Conservation (phyloP, 768 basidiomycete species). For the Chalciporus chontae region DNA sequence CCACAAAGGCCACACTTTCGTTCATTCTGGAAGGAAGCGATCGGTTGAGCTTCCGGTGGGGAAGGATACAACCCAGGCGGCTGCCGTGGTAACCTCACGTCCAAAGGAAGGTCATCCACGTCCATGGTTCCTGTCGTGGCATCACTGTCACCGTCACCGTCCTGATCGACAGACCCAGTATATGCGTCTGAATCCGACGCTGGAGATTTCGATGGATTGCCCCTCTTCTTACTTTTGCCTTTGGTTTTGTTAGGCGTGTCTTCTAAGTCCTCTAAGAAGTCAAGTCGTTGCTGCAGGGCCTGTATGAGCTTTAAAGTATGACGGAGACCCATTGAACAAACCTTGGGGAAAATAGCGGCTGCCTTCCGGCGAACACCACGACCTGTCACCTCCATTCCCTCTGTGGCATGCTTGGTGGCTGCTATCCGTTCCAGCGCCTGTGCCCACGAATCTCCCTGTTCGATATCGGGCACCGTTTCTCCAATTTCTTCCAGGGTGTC, state of each 20-base stretch:
- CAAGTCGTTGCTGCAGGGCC: slow-evolving; percentile 27
- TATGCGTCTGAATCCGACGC: slow-evolving; percentile 44
- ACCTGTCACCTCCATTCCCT: slow-evolving; percentile 56
- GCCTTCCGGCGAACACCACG: slow-evolving; percentile 75
- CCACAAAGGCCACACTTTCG: slow-evolving; percentile 62
- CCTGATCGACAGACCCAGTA: slow-evolving; percentile 15
- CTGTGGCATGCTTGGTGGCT: slow-evolving; percentile 37
- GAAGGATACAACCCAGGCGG: background rate
- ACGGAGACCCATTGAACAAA: slow-evolving; percentile 11
- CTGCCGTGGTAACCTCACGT: slow-evolving; percentile 1
- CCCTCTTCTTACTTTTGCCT: slow-evolving; percentile 34
- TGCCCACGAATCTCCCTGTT: slow-evolving; percentile 79
- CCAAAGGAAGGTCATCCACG: slow-evolving; percentile 3
- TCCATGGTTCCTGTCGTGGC: slow-evolving; percentile 25
- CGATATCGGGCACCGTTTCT: slow-evolving; percentile 44
- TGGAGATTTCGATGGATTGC: slow-evolving; percentile 26
- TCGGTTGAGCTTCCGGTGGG: slow-evolving; percentile 2
- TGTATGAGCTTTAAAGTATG: background rate
- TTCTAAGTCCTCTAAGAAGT: slow-evolving; percentile 31
- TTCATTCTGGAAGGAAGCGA: slow-evolving; percentile 5
- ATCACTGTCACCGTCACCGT: slow-evolving; percentile 21
- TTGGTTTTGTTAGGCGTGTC: slow-evolving; percentile 39
- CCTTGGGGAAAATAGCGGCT: slow-evolving; percentile 44
- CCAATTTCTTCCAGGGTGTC: slow-evolving; percentile 64
- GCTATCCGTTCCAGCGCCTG: slow-evolving; percentile 55